Conservation (phyloP, 2,329 filamentous ascomycete species). For the Penicillium concentricum region DNA sequence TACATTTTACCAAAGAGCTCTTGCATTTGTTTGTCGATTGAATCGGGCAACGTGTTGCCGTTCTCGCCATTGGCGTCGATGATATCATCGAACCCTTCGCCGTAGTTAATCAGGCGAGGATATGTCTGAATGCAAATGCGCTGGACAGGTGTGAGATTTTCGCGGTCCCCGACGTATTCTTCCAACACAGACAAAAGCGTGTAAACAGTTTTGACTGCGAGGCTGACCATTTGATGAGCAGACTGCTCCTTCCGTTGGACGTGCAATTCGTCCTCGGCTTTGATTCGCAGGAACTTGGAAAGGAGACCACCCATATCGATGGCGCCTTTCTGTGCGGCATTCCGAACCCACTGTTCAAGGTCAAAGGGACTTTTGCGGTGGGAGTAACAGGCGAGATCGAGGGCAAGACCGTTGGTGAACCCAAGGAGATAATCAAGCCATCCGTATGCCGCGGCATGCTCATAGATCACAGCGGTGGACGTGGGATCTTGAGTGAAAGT, state of each 20-base stretch:
- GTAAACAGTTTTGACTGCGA: constrained; percentile 82
- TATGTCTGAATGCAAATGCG: constrained; percentile 88
- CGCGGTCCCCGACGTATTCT: constrained; percentile 58
- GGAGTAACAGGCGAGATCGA: constrained; percentile 82
- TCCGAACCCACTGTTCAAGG: constrained; percentile 75
- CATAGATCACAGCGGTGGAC: constrained; percentile 67
- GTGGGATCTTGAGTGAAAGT: constrained; percentile 69
- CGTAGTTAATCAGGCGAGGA: constrained; percentile 93
- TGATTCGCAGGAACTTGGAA: constrained; percentile 78
- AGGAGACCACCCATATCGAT: constrained; percentile 69
- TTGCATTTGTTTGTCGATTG: constrained; percentile 89
- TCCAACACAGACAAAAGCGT: constrained; percentile 76
- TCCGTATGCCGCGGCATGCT: constrained; percentile 75
- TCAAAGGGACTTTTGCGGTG: constrained; percentile 80
- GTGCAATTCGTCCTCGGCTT: constrained; percentile 75
- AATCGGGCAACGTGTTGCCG: constrained; percentile 75
- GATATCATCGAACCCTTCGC: constrained; percentile 85
- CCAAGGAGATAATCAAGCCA: constrained; percentile 83
- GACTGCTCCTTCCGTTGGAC: constrained; percentile 69
- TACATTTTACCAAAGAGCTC: constrained; percentile 99
- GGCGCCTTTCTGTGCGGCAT: constrained; percentile 63
- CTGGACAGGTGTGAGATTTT: constrained; percentile 77
- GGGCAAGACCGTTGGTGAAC: constrained; percentile 76
- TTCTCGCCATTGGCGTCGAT: constrained; percentile 81
- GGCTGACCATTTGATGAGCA: constrained; percentile 66